Conservation (phyloP, 108 stramenopile genomes). For the Cyclotella sp. region DNA sequence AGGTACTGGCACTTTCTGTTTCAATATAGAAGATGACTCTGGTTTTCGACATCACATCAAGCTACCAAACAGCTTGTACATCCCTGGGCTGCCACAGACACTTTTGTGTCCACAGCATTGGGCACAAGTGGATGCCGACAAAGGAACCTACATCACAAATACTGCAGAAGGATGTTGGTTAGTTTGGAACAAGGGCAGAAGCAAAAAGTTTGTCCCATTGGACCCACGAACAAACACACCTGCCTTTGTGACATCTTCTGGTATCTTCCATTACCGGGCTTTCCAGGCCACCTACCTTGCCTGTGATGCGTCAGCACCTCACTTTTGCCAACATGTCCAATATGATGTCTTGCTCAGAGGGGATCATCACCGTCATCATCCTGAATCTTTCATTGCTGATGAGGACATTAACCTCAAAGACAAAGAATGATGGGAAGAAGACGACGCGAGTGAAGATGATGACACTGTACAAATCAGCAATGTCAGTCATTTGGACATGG, state of each 20-base stretch:
- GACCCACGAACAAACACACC: constrained; percentile 18
- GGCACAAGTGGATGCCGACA: neutral
- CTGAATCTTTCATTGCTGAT: constrained; percentile 13
- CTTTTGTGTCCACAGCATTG: too few species aligned
- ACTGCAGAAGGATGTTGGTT: too few species aligned
- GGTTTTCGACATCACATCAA: too few species aligned
- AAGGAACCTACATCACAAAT: neutral
- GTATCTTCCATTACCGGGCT: constrained; percentile 6
- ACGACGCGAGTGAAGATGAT: neutral
- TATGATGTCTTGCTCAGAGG: neutral
- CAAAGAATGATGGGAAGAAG: neutral
- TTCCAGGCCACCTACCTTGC: constrained; percentile 5
- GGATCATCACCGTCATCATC: neutral
- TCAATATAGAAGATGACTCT: too few species aligned
- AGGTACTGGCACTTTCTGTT: constrained; percentile 4
- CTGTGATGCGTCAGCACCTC: neutral
- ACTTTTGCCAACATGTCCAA: neutral
- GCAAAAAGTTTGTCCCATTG: constrained; percentile 1
- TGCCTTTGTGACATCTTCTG: constrained; percentile 6
- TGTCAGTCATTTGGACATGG: neutral
- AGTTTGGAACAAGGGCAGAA: neutral
- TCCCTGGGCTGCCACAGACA: too few species aligned
- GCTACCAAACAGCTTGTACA: too few species aligned
- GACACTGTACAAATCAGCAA: constrained; percentile 11
- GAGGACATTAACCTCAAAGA: neutral